Evolutionary conservation across 805 yeast species (phyloP), one percentile per base, ranked within the genome.

Genomic region (Metschnikowia sp.): DNA sequence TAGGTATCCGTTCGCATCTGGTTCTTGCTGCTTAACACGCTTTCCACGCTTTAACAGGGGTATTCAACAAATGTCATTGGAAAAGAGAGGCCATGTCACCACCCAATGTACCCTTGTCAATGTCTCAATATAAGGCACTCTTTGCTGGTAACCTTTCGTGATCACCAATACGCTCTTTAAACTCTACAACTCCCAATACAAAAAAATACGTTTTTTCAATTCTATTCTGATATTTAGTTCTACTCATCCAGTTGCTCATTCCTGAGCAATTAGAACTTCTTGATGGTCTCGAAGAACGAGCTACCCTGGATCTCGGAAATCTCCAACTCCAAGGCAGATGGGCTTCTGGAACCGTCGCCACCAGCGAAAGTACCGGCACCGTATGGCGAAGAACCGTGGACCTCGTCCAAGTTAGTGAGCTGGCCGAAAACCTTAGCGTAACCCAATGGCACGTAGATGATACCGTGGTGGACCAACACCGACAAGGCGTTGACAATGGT

Each of bases 241-340:
- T 10, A 19, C 1, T 19, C 22, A 26, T 15, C 5, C 10, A 15
- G 13, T 26, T n/a, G 7, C 26, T 22, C 1, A 22, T 22, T 7
- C 7, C 7, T 4, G 26, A 7, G 26, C 26, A 35, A 19, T 44
- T 53, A 53, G 30, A 55, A 54, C 52, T 54, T 54, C 44, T 52
- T 47, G 43, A 56, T 39, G 13, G 57, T 44, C 52, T 52, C 57
- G 57, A 48, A 52, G 52, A 56, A 56, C 36, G 53, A 43, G 42
- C 47, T 36, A 44, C 59, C 59, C 47, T 56, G 59, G 53, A 50
- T 52, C 39, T 44, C 39, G 19, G 58, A 56, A 35, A 56, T 52
- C 54, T 54, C 55, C 59, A 54, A 54, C 54, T 56, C 59, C 55
- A 56, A 54, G n/a, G 49, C 47, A 39, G 55, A 47, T 31, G 58